Percentiles rank a stretch among this genome's conserved stretches.
phyloP scores from a whole-genome alignment of 495 filamentous ascomycete genomes.

The Aspergillus diversus region DNA sequence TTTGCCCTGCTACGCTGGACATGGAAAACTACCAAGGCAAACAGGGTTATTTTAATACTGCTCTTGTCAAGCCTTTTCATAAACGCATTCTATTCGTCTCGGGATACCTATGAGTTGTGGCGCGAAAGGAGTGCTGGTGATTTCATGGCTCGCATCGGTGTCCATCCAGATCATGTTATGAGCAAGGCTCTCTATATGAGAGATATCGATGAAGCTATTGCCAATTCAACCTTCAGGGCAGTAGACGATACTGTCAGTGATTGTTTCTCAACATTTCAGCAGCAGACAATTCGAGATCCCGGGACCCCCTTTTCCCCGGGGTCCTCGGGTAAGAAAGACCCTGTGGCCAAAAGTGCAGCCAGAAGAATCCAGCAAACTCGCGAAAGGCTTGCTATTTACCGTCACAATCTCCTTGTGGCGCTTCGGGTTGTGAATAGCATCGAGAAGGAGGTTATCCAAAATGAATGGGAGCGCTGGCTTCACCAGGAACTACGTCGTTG shows the following conservation, averaged over 20 bases:
- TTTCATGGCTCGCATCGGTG: slow-evolving; percentile 80
- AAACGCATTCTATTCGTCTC: slow-evolving; percentile 73
- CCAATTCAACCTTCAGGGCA: slow-evolving; percentile 45
- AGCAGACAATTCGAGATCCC: slow-evolving; percentile 39
- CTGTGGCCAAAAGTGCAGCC: slow-evolving; percentile 60
- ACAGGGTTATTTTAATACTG: slow-evolving; percentile 72
- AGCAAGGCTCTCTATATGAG: slow-evolving; percentile 79
- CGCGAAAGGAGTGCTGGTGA: slow-evolving; percentile 74
- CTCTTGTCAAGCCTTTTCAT: slow-evolving; percentile 66
- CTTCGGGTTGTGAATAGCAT: slow-evolving; percentile 88
- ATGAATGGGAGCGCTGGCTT: slow-evolving; percentile 93
- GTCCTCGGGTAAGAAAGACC: slow-evolving; percentile 38
- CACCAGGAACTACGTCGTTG: slow-evolving; percentile 70
- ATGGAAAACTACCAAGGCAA: slow-evolving; percentile 72
- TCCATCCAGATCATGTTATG: slow-evolving; percentile 78
- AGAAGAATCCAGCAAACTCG: slow-evolving; percentile 74
- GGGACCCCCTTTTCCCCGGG: slow-evolving; percentile 37
- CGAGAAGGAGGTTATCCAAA: slow-evolving; percentile 79
- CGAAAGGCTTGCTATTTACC: slow-evolving; percentile 78
- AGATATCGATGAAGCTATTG: slow-evolving; percentile 75
- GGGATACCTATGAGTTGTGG: slow-evolving; percentile 77
- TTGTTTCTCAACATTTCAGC: slow-evolving; percentile 51
- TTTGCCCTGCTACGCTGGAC: slow-evolving; percentile 63
- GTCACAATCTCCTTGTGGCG: slow-evolving; percentile 91
- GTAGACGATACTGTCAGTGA: slow-evolving; percentile 40